Conservation (phyloP, 768 basidiomycete species). For the Xerocomellus dryophilus region DNA sequence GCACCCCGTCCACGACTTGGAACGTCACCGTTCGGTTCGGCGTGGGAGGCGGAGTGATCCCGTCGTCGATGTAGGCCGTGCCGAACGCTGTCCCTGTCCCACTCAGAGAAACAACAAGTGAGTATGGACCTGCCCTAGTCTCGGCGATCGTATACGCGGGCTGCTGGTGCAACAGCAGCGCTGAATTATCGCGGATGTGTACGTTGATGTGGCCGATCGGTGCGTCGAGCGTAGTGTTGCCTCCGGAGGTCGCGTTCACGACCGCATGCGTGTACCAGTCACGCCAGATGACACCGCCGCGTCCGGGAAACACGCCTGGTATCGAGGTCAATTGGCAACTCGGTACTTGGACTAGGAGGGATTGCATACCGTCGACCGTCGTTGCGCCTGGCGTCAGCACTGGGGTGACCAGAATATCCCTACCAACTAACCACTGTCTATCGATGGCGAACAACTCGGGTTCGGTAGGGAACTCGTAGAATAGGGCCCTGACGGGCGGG, state of each 20-base stretch:
- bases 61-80: slow-evolving; percentile 65
- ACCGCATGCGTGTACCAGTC: slow-evolving; percentile 68
- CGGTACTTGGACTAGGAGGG: too few species aligned
- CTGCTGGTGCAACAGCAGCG: slow-evolving; percentile 54
- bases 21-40: slow-evolving; percentile 49
- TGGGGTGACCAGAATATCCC: slow-evolving; percentile 70
- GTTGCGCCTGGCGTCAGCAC: slow-evolving; percentile 66
- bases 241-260: slow-evolving; percentile 41
- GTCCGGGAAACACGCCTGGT: slow-evolving; percentile 61
- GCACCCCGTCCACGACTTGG: slow-evolving; percentile 29
- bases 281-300: slow-evolving; percentile 55
- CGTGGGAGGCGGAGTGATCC: slow-evolving; percentile 46
- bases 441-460: slow-evolving; percentile 52
- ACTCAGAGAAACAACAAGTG: slow-evolving; percentile 52
- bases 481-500: slow-evolving; percentile 62
- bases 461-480: slow-evolving; percentile 72
- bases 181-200: slow-evolving; percentile 63
- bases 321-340: background rate
- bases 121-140: slow-evolving; percentile 57
- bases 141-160: slow-evolving; percentile 66
- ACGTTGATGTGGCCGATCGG: slow-evolving; percentile 73
- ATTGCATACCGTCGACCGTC: slow-evolving; percentile 55
- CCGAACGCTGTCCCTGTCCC: slow-evolving; percentile 51
- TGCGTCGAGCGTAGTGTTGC: slow-evolving; percentile 48
- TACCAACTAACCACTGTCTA: slow-evolving; percentile 68